Conservation (phyloP, 2,329 filamentous ascomycete genomes). For the Penicillium psychrosexuale region DNA sequence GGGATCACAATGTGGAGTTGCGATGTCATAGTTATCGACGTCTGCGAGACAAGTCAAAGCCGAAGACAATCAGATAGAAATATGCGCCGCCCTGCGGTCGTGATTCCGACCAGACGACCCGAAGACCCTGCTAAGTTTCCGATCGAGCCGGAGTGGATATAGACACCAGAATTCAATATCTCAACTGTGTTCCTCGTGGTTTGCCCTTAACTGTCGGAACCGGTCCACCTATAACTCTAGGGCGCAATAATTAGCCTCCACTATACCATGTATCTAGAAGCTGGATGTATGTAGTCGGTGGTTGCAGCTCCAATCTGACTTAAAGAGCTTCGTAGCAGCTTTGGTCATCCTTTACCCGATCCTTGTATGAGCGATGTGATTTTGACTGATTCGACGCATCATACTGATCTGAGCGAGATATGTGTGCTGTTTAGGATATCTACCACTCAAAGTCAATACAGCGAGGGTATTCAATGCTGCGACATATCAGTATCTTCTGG, state of each 20-base stretch:
- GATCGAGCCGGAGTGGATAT: background rate
- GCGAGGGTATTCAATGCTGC: no score
- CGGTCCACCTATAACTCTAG: background rate
- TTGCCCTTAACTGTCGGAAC: background rate
- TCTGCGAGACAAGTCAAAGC: background rate
- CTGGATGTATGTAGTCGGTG: background rate
- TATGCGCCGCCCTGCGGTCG: background rate
- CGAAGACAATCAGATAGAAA: background rate
- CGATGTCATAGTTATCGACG: background rate
- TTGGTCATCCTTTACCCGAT: background rate
- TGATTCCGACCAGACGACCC: background rate
- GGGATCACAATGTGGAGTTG: background rate
- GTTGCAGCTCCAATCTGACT: background rate
- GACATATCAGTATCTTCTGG: background rate
- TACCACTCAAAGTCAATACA: background rate
- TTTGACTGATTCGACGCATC: background rate
- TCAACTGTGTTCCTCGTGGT: background rate
- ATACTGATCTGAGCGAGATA: background rate
- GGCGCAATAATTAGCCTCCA: background rate
- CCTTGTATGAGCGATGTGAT: background rate
- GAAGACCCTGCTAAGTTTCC: background rate
- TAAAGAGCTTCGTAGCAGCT: background rate
- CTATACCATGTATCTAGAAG: background rate
- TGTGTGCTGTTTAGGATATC: background rate
- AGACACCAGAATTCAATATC: conserved; percentile 3